Base-by-base conservation (phyloP, 1,139 yeast genomes). In the Kurtzmaniella quercitrusa region DNA sequence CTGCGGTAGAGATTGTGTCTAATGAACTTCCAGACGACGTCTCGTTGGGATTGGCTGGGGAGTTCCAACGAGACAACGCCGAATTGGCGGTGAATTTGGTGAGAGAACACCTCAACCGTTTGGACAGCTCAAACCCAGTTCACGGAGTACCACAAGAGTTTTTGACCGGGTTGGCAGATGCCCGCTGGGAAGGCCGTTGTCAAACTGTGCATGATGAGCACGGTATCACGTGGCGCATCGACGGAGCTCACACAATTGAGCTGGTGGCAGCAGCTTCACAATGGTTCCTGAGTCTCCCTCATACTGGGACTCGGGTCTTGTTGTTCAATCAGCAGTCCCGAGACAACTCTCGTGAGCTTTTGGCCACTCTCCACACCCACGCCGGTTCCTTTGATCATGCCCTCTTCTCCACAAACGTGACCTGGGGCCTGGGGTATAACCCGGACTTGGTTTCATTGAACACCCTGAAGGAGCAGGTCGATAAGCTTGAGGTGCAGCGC, bases 211-310 rank as follows among this genome's bases (percentile, higher is more conserved):
- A 62, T 4, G 71, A 74, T 37, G 65, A 60, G 37, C 70, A 67
- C 3, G 12, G 12, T 7, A 62, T 85, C 27, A 77, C 77, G 14
- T 93, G 96, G 95, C 82, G 70, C 53, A 68, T 93, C 12, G 99
- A 94, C 64, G 99, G 99, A 34, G 98, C 98, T 0, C 99, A 94
- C 56, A 94, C 98, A 0, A 67, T 77, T 38, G 98, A 93, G 57
- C 87, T 96, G 46, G 79, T 94, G 29, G 72, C 73, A 24, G 95
- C 82, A 14, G 87, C 97, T 0, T 77, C 93, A 0, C 66, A 66
- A 11, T 93, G 99, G 99, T 88, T 85, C 55, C 72, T 68, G 33
- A 55, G 66, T 23, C 60, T 53, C 16, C 60, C 63, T n/a, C 63
- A 59, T 6, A 50, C 17, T 25, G 24, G 11, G 18, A 40, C 56